Evolutionary conservation across 1,284 basidiomycete genomes (phyloP).

Genomic region (Apiotrichum gamsii): DNA sequence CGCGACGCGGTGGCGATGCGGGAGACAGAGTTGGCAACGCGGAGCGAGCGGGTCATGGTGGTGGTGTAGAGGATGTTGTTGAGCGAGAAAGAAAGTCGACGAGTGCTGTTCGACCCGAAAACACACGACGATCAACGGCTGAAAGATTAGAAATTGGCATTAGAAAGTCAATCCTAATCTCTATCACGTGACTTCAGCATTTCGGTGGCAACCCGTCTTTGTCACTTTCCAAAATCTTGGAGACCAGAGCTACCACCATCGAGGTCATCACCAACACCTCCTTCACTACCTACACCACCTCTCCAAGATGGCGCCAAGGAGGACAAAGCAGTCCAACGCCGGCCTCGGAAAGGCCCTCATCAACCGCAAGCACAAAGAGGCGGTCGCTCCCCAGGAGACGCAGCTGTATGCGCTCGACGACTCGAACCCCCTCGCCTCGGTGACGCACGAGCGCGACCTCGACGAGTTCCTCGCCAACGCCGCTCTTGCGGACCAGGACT

Average conservation of each 20-base stretch:
- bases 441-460: slow-evolving; percentile 93
- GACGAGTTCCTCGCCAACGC: slow-evolving; percentile 96
- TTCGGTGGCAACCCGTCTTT: neutral
- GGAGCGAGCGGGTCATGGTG: slow-evolving; percentile 16
- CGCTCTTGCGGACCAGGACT: slow-evolving; percentile 88
- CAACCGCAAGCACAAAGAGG: slow-evolving; percentile 78
- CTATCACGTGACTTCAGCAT: neutral
- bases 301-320: too few species aligned
- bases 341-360: slow-evolving; percentile 87
- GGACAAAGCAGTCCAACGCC: slow-evolving; percentile 46
- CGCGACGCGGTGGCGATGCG: slow-evolving; percentile 9
- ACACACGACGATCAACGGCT: neutral
- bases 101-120: neutral
- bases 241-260: too few species aligned
- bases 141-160: neutral
- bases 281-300: too few species aligned
- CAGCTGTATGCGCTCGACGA: slow-evolving; percentile 76
- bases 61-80: neutral
- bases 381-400: slow-evolving; percentile 62
- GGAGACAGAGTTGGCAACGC: slow-evolving; percentile 9
- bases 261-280: neutral
- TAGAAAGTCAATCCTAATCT: neutral
- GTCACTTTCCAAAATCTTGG: neutral
- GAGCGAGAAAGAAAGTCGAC: neutral
- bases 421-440: slow-evolving; percentile 71